A percentile compares a stretch with the other conserved stretches of the same genome.
These are phyloP conservation scores for Boletus hoseneyae DNA, from an alignment of 1,284 basidiomycete genomes.

Conservation along the genomic window DNA sequence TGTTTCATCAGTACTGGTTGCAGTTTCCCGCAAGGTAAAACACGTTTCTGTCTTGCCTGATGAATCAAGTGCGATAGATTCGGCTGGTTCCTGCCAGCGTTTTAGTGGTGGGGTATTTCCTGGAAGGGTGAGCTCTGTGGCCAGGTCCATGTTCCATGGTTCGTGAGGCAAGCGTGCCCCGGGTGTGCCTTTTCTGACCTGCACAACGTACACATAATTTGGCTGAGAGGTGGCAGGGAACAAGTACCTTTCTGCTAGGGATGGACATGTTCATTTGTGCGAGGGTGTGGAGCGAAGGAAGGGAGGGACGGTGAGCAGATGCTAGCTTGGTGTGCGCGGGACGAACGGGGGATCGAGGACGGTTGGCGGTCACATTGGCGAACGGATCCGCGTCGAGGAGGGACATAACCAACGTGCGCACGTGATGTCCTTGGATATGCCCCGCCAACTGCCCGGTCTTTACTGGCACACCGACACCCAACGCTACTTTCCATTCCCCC, in stretches of 20 bases:
- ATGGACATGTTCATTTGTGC: slow-evolving; percentile 52
- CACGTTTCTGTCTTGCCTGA: slow-evolving; percentile 6
- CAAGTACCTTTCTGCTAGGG: slow-evolving; percentile 48
- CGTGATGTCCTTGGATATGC: slow-evolving; percentile 29
- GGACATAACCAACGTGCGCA: not conserved
- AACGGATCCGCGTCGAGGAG: slow-evolving; percentile 70
- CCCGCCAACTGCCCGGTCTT: slow-evolving; percentile 48
- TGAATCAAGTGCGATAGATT: too few species aligned
- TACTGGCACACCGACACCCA: slow-evolving; percentile 48
- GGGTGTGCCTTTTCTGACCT: slow-evolving; percentile 57
- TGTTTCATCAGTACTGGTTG: slow-evolving; percentile 19
- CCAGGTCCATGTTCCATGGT: slow-evolving; percentile 47
- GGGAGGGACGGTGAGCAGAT: slow-evolving; percentile 55
- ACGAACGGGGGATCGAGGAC: too few species aligned
- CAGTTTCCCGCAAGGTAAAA: not conserved
- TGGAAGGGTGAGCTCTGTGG: slow-evolving; percentile 4
- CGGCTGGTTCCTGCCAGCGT: too few species aligned
- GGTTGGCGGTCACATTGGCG: slow-evolving; percentile 37
- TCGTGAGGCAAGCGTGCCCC: slow-evolving; percentile 60
- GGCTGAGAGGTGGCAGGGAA: too few species aligned
- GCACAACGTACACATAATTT: slow-evolving; percentile 5
- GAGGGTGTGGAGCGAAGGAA: slow-evolving; percentile 62
- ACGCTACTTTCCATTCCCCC: slow-evolving; percentile 50
- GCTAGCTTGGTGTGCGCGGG: slow-evolving; percentile 49
- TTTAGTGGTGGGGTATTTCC: not conserved